Evolutionary conservation across 2,329 filamentous ascomycete genomes (phyloP).

Genomic region (Amauroascus verrucosus): DNA sequence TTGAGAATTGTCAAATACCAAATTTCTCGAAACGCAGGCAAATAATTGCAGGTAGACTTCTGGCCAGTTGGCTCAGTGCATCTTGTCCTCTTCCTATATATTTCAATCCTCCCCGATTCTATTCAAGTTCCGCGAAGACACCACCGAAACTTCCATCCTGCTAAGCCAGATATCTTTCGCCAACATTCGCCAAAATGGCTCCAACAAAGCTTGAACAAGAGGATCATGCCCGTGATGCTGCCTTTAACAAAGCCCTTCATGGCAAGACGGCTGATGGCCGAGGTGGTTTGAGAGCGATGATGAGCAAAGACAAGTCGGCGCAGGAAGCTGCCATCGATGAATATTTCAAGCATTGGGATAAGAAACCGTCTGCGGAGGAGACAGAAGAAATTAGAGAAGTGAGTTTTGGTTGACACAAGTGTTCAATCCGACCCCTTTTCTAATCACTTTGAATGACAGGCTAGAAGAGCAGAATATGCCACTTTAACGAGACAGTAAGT

Average conservation of each 20-base stretch:
- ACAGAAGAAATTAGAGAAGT: slow-evolving; percentile 74
- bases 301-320: slow-evolving; percentile 68
- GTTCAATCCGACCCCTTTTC: not conserved
- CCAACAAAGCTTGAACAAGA: slow-evolving; percentile 61
- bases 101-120: no score
- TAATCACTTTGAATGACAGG: slow-evolving; percentile 38
- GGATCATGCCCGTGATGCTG: slow-evolving; percentile 75
- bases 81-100: no score
- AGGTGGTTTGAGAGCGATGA: slow-evolving; percentile 71
- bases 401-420: slow-evolving; percentile 23
- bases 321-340: slow-evolving; percentile 77
- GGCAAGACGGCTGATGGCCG: slow-evolving; percentile 57
- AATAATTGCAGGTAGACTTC: not conserved
- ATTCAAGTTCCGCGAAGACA: not conserved
- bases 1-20: not conserved
- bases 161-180: not conserved
- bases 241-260: slow-evolving; percentile 83
- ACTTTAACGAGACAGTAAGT: slow-evolving; percentile 83
- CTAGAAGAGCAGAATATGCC: slow-evolving; percentile 77
- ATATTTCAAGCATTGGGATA: slow-evolving; percentile 96
- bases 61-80: no score
- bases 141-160: not conserved
- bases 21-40: not conserved
- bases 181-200: slow-evolving; percentile 35
- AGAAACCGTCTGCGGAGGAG: slow-evolving; percentile 67